Evolutionary conservation across 2,329 filamentous ascomycete species (phyloP).

Genomic region (Ophiostoma tasmaniense): DNA sequence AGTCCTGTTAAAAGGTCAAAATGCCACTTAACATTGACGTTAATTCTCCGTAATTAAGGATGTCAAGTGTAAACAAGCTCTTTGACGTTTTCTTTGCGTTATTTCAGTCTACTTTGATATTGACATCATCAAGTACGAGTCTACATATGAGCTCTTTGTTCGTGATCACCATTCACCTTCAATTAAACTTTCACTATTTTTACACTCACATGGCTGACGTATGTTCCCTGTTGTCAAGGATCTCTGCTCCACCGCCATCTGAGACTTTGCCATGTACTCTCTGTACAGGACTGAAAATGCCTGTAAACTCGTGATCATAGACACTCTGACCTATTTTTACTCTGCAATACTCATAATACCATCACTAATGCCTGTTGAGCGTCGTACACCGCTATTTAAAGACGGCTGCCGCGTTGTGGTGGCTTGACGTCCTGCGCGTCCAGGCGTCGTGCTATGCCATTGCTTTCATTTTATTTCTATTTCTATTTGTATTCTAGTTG

Average conservation of each 20-base stretch:
- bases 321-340: not conserved
- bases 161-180: no score
- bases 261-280: not conserved
- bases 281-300: not conserved
- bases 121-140: no score
- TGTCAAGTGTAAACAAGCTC: not conserved
- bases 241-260: not conserved
- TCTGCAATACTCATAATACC: not conserved
- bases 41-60: slow-evolving; percentile 1
- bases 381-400: not conserved
- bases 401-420: not conserved
- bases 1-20: not conserved
- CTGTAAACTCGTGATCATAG: not conserved
- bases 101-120: no score
- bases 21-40: not conserved
- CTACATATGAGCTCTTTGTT: no score
- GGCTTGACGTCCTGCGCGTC: not conserved
- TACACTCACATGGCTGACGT: slow-evolving; percentile 2
- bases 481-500: not conserved
- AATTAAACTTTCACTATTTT: not conserved
- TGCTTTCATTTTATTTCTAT: not conserved
- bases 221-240: not conserved
- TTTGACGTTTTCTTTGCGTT: not conserved
- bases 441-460: not conserved
- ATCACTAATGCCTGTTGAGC: not conserved